These are phyloP conservation scores for Pyrenopolyporus hunteri DNA, from an alignment of 495 filamentous ascomycete species.

Conservation along the genomic window DNA sequence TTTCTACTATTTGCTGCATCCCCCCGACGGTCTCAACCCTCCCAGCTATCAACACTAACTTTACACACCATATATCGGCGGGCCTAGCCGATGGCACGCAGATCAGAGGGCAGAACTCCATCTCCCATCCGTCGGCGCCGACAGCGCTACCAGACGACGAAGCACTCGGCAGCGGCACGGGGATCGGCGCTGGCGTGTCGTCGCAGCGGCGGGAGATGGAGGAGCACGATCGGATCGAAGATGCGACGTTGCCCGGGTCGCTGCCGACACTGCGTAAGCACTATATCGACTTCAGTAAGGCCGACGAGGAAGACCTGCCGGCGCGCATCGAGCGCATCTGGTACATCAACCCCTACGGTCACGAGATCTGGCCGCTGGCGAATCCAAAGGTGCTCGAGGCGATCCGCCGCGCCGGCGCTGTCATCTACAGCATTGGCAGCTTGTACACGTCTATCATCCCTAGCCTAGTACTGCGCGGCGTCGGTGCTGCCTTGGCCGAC, in stretches of 20 bases:
- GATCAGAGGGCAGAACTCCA: conserved; percentile 93
- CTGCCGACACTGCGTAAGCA: conserved; percentile 78
- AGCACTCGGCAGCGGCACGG: conserved; percentile 24
- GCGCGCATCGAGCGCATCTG: conserved; percentile 81
- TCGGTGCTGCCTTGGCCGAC: conserved; percentile 62
- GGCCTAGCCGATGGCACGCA: conserved; percentile 74
- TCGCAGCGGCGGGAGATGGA: conserved; percentile 50
- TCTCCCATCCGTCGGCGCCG: conserved; percentile 76
- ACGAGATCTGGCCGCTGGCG: conserved; percentile 79
- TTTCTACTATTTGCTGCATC: conserved; percentile 80
- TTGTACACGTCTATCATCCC: conserved; percentile 84
- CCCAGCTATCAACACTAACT: conserved; percentile 91
- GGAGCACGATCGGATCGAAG: conserved; percentile 67
- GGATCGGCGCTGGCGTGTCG: no score
- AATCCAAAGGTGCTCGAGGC: conserved; percentile 80
- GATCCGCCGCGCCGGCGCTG: conserved; percentile 63
- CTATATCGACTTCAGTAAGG: conserved; percentile 81
- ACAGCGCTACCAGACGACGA: conserved; percentile 54
- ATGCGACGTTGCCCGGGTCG: conserved; percentile 86
- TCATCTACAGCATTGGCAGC: conserved; percentile 90
- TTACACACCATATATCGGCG: conserved; percentile 90
- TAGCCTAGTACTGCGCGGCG: conserved; percentile 68
- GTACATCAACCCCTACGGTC: conserved; percentile 97
- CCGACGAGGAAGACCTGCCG: conserved; percentile 66
- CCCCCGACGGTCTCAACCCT: conserved; percentile 77